Evolutionary conservation across 2,329 filamentous ascomycete species (phyloP), one percentile per base, ranked within the genome.

Genomic region (Trichoderma sp.): DNA sequence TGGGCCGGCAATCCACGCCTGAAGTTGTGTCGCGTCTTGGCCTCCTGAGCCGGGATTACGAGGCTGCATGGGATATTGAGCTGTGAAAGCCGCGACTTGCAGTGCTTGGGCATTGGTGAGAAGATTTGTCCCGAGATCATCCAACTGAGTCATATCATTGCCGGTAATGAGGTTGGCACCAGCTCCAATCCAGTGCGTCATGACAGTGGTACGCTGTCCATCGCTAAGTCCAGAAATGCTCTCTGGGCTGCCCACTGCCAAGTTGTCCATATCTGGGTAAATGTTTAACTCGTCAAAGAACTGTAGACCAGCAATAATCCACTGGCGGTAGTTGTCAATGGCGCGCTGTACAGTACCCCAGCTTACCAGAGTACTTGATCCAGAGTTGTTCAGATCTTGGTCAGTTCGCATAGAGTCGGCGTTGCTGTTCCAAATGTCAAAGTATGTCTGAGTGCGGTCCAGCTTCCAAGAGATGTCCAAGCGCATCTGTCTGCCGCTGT

Each of bases 381-480:
- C 72, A 43, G 62, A 36, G 66, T 74, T 74, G 72, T 74, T 74
- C 65, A 75, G 73, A 67, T 75, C 74, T 63, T 75, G 74, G 61
- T 75, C 74, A n/a, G 57, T 71, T 15, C 74, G 74, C 74, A 75
- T 75, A 4, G 73, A 66, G 32, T 75, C 74, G 34, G 74, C 70
- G 53, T 74, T 71, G 39, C 47, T 64, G 69, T 73, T 73, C 74
- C 74, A 75, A 28, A 74, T 68, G n/a, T 65, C 20, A 26, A 75
- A 75, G 55, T 73, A 75, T 17, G 67, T 58, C 15, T 73, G 55
- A 12, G 70, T 70, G 36, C 74, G 72, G 58, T 75, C 74, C 26
- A 75, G 71, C 69, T 75, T 75, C 74, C 74, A 75, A 8, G 74
- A 75, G 50, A 75, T 74, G 55, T 73, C 70, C 26, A 74, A 68